Percentiles rank a stretch among this genome's conserved stretches.
phyloP scores from a whole-genome alignment of 495 filamentous ascomycete genomes.

The Saxophila tyrrhenica region DNA sequence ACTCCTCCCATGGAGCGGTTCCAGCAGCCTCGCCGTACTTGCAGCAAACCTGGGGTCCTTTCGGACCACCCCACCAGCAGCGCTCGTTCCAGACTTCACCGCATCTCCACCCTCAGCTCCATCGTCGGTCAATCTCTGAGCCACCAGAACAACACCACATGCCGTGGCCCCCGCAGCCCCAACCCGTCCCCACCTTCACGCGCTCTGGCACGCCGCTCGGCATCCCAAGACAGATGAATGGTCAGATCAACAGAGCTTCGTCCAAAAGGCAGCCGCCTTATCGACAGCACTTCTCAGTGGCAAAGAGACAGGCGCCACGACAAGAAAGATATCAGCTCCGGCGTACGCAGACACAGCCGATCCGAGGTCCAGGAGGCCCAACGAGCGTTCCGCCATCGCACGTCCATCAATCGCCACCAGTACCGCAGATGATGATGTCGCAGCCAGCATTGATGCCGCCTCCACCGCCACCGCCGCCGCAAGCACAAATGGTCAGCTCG shows the following conservation, averaged over 20 bases:
- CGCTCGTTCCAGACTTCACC: not conserved
- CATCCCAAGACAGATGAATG: not conserved
- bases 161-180: not conserved
- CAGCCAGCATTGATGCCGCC: not conserved
- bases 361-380: not conserved
- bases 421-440: not conserved
- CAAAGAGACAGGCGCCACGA: not conserved
- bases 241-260: not conserved
- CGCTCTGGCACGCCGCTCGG: not conserved
- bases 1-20: not conserved
- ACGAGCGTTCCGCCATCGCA: slow-evolving; percentile 10
- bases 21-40: not conserved
- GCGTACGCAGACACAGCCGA: slow-evolving; percentile 13
- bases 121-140: slow-evolving; percentile 15
- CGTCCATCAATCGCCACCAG: not conserved
- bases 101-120: not conserved
- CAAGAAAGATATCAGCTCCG: slow-evolving; percentile 12
- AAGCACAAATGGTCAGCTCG: not conserved
- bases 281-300: not conserved
- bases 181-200: not conserved
- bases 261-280: not conserved
- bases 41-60: not conserved
- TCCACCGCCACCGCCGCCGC: too few species aligned
- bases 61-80: not conserved
- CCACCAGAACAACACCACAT: slow-evolving; percentile 5